phyloP scores from a whole-genome alignment of 2,329 filamentous ascomycete genomes.

The Pyrenochaeta sp. region DNA sequence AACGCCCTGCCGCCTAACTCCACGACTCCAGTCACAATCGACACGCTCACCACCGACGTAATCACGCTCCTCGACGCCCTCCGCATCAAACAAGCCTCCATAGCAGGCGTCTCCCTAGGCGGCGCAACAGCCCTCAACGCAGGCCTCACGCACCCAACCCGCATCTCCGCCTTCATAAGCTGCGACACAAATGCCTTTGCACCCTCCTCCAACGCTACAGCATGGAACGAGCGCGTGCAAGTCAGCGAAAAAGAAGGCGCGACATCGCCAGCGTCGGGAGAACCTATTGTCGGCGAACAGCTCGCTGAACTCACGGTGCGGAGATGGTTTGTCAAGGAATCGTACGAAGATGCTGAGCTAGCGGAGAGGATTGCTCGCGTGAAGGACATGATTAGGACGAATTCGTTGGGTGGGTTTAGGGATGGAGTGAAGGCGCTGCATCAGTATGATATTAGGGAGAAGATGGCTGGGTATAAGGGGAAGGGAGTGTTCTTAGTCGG shows the following conservation, averaged over 20 bases:
- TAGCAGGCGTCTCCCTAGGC: constrained; percentile 82
- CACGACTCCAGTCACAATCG: constrained; percentile 61
- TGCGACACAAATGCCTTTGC: constrained; percentile 82
- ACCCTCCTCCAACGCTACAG: constrained; percentile 76
- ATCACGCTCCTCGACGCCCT: constrained; percentile 72
- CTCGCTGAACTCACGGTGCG: constrained; percentile 76
- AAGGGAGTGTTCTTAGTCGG: constrained; percentile 76
- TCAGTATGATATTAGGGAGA: constrained; percentile 71
- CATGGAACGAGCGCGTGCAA: constrained; percentile 79
- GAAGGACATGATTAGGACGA: constrained; percentile 72
- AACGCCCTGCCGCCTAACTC: constrained; percentile 54
- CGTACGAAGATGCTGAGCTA: constrained; percentile 62
- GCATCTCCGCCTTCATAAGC: constrained; percentile 69
- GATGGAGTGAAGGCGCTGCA: constrained; percentile 75
- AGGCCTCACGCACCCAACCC: constrained; percentile 70
- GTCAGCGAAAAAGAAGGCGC: constrained; percentile 67
- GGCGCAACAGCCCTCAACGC: constrained; percentile 80
- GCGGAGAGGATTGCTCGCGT: constrained; percentile 66
- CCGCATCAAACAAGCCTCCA: constrained; percentile 69
- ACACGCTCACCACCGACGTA: constrained; percentile 74
- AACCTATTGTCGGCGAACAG: constrained; percentile 66
- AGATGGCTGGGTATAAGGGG: constrained; percentile 63
- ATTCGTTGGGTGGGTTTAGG: constrained; percentile 74
- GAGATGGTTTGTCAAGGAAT: constrained; percentile 74
- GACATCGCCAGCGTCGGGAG: constrained; percentile 44